A percentile compares a stretch with the other conserved stretches of the same genome.
These are phyloP conservation scores for Besnoitia besnoiti DNA, from an alignment of 169 alveolate genomes.

Conservation along the genomic window DNA sequence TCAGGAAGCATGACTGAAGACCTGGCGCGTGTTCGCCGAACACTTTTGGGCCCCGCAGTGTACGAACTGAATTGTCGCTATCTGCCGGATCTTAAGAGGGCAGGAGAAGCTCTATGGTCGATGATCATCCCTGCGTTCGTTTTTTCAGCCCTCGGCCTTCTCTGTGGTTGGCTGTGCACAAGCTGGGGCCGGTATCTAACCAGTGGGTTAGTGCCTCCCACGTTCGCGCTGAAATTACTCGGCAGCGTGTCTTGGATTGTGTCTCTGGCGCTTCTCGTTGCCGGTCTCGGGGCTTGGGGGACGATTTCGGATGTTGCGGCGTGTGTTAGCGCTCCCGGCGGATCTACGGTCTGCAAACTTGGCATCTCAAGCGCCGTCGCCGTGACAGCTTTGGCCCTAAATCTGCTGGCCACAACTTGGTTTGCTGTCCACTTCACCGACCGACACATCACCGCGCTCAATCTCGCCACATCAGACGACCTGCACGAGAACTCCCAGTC, in stretches of 20 bases:
- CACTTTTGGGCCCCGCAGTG: background rate
- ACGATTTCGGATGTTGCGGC: slow-evolving; percentile 5
- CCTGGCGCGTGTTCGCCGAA: background rate
- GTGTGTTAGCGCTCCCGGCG: background rate
- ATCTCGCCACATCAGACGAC: background rate
- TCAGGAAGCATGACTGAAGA: background rate
- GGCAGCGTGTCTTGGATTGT: background rate
- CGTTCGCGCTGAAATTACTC: background rate
- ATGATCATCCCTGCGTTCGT: background rate
- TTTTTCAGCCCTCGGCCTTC: background rate
- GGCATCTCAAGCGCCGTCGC: background rate
- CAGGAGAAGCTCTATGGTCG: slow-evolving; percentile 12
- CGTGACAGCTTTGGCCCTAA: background rate
- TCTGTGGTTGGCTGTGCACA: background rate
- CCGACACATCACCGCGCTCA: background rate
- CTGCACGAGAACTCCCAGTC: background rate
- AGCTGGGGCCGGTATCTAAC: background rate
- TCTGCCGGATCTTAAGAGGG: background rate
- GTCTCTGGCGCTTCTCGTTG: background rate
- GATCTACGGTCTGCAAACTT: background rate
- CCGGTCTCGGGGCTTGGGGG: slow-evolving; percentile 1
- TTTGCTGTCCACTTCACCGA: background rate
- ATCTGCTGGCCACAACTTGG: background rate
- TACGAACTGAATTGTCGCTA: slow-evolving; percentile 2
- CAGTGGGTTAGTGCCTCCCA: background rate